A percentile compares a stretch with the other conserved stretches of the same genome.
Conservation (phyloP, 345 rosid genomes). For the Lumnitzera racemosa region DNA sequence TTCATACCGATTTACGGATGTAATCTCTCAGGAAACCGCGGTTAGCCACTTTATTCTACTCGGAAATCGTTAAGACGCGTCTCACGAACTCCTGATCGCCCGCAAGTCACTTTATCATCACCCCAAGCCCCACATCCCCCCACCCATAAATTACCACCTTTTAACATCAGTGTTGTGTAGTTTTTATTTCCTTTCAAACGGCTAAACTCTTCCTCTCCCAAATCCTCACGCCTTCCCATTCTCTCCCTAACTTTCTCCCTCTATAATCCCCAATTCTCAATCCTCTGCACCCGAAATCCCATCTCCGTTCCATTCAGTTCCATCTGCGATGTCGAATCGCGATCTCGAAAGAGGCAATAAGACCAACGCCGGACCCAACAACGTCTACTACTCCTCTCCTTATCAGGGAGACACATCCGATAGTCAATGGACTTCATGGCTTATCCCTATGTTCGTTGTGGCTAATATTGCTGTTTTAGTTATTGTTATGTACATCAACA, state of each 20-base stretch:
- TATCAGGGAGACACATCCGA: constrained; percentile 37
- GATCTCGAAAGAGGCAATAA: constrained; percentile 64
- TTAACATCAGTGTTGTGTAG: too few species aligned
- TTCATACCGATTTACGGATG: too few species aligned
- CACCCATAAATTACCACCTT: too few species aligned
- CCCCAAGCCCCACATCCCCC: too few species aligned
- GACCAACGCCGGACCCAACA: background rate
- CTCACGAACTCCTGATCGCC: too few species aligned
- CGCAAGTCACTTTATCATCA: too few species aligned
- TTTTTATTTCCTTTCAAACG: too few species aligned
- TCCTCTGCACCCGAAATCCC: background rate
- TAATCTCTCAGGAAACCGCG: too few species aligned
- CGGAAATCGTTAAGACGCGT: too few species aligned
- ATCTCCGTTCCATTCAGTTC: background rate
- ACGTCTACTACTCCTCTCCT: constrained; percentile 6
- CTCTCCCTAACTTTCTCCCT: background rate
- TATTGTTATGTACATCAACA: constrained; percentile 70
- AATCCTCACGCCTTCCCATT: background rate
- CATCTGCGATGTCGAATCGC: constrained; percentile 8
- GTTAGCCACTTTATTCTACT: too few species aligned
- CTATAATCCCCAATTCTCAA: background rate
- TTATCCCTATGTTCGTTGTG: constrained; percentile 69
- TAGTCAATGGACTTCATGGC: constrained; percentile 84
- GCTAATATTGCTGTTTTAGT: constrained; percentile 66
- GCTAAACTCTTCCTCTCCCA: background rate